Base-by-base conservation (phyloP, 2,329 filamentous ascomycete species). In the Aspergillus awamori region DNA sequence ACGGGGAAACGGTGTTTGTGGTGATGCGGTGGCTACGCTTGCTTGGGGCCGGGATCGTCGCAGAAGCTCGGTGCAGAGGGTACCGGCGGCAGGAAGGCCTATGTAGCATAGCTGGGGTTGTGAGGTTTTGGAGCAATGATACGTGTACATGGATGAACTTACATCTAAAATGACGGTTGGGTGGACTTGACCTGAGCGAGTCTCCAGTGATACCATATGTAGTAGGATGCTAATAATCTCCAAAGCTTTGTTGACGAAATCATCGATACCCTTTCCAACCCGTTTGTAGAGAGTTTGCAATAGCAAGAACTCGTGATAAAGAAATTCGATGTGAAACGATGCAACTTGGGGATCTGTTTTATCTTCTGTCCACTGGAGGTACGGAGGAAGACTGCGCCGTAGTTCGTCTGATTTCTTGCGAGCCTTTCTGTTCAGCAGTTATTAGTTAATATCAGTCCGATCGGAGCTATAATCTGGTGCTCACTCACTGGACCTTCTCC, bases 51-150 rank as follows among this genome's bases (percentile, higher is more conserved):
- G 66, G 2, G 63, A 66, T n/a, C 60, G 64, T 41, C 65, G 66
- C 38, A 70, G 67, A 4, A 70, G 56, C 43, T 70, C 65, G 8
- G 59, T 63, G 2, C 66, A 66, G 1, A 70, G 60, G 11, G 65
- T 61, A 4, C 63, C 68, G 1, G 67, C 67, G n/a, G 61, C 66
- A 13, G 68, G 68, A 5, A 70, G 68, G n/a, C 67, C 68, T 20
- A 63, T 36, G n/a, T 65, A 67, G n/a, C 63, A 63, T 8, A 67
- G 57, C 63, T 65, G 13, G 5, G 13, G 13, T 47, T 8, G 20
- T 26, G 15, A 39, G n/a, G 2, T n/a, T 1, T 33, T 8, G 8
- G 6, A 8, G 4, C 5, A 11, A 22, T 24, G 7, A 11, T 36
- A 36, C 10, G 11, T 10, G 5, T 11, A 1, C 8, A 5, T 7